Conservation (phyloP, 1,139 yeast species). For the Pichia norvegensis region DNA sequence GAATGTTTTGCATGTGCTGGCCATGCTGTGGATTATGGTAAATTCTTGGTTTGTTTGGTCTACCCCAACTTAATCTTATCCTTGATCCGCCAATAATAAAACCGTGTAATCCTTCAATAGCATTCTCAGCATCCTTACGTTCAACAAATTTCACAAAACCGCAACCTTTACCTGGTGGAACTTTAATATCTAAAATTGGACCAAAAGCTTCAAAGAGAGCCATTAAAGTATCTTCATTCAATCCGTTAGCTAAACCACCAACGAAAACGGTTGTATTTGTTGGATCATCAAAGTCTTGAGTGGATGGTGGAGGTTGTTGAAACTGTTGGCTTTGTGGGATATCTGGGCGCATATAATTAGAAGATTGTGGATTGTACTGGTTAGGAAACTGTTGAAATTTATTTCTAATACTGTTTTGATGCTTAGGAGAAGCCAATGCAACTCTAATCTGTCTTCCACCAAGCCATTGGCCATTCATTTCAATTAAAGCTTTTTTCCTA, state of each 20-base stretch:
- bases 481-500: slow-evolving; percentile 65
- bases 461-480: slow-evolving; percentile 73
- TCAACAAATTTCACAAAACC: slow-evolving; percentile 82
- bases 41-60: slow-evolving; percentile 31
- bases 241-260: slow-evolving; percentile 76
- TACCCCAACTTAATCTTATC: slow-evolving; percentile 86
- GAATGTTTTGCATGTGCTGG: slow-evolving; percentile 10
- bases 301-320: slow-evolving; percentile 15
- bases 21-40: slow-evolving; percentile 9
- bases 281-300: slow-evolving; percentile 43
- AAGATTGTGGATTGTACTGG: slow-evolving; percentile 7
- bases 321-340: neutral
- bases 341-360: slow-evolving; percentile 4
- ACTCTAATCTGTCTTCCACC: slow-evolving; percentile 75
- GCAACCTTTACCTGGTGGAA: slow-evolving; percentile 89
- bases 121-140: slow-evolving; percentile 80
- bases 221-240: slow-evolving; percentile 67
- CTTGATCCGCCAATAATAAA: slow-evolving; percentile 81
- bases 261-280: slow-evolving; percentile 90
- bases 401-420: slow-evolving; percentile 24
- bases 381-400: slow-evolving; percentile 5
- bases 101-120: slow-evolving; percentile 89
- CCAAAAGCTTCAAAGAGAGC: slow-evolving; percentile 81
- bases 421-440: slow-evolving; percentile 64
- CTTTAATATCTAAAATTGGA: slow-evolving; percentile 71